Evolutionary conservation across 2,329 filamentous ascomycete species (phyloP).

Genomic region (Fusarium mangiferae): DNA sequence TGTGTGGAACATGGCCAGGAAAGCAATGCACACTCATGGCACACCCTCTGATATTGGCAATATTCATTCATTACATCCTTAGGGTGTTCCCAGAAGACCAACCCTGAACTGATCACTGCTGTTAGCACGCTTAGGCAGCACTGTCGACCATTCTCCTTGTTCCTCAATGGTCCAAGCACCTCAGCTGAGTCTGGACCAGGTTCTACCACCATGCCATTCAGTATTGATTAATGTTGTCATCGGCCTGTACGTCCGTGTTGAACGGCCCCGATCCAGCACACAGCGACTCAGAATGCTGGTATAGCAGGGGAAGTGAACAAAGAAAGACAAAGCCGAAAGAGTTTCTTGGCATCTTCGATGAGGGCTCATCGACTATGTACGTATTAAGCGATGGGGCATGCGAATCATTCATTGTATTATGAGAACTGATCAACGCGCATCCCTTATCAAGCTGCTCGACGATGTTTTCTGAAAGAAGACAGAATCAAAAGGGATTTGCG

Average conservation of each 20-base stretch:
- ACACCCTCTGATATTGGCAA: conserved; percentile 23
- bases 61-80: not conserved
- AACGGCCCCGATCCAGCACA: conserved; percentile 18
- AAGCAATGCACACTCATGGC: conserved; percentile 7
- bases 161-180: conserved; percentile 35
- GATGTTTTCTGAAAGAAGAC: not conserved
- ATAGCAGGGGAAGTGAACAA: conserved; percentile 11
- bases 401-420: not conserved
- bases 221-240: conserved; percentile 10
- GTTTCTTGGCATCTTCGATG: conserved; percentile 7
- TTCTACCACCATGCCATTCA: conserved; percentile 14
- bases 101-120: conserved; percentile 4
- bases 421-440: conserved; percentile 4
- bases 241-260: conserved; percentile 8
- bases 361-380: conserved; percentile 2
- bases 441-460: conserved; percentile 1
- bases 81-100: conserved; percentile 13
- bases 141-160: conserved; percentile 10
- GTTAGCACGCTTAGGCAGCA: conserved; percentile 1
- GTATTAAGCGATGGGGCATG: not conserved
- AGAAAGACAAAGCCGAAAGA: not conserved
- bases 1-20: conserved; percentile 33
- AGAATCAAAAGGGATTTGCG: not conserved
- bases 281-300: not conserved
- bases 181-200: conserved; percentile 44